Evolutionary conservation across 2,329 filamentous ascomycete species (phyloP).

Genomic region (Lasiodiplodia gonubiensis): DNA sequence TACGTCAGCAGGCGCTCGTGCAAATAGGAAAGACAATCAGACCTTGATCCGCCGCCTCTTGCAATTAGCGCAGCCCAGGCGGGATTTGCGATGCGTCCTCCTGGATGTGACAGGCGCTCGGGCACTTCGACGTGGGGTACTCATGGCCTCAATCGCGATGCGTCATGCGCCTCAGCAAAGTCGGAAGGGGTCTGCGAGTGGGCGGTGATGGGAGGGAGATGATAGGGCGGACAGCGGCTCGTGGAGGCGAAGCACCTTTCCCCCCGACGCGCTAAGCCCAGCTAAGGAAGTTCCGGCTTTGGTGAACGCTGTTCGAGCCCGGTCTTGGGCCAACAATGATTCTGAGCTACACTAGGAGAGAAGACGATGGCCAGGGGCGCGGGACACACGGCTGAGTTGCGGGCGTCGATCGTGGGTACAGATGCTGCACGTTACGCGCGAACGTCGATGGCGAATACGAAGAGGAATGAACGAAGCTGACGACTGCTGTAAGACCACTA

Average conservation of each 20-base stretch:
- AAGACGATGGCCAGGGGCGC: background rate
- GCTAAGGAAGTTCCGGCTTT: background rate
- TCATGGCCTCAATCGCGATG: background rate
- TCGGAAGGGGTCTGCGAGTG: background rate
- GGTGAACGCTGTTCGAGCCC: background rate
- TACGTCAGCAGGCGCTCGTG: background rate
- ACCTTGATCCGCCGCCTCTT: slow-evolving; percentile 25
- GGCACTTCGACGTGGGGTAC: background rate
- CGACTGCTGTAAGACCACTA: background rate
- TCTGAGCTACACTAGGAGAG: background rate
- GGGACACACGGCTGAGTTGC: no score
- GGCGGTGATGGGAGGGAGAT: background rate
- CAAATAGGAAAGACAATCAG: background rate
- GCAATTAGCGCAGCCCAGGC: slow-evolving; percentile 22
- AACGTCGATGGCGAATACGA: background rate
- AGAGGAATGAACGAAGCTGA: background rate
- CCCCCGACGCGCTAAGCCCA: background rate
- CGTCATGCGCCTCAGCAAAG: no score
- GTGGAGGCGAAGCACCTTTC: background rate
- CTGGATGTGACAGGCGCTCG: slow-evolving; percentile 1
- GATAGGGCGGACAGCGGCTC: no score
- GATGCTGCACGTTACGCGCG: background rate
- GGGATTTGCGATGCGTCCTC: slow-evolving; percentile 17
- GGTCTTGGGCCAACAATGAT: no score
- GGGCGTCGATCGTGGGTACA: background rate